Base-by-base conservation (phyloP, 768 basidiomycete species). In the Hygrocybe coccinea region DNA sequence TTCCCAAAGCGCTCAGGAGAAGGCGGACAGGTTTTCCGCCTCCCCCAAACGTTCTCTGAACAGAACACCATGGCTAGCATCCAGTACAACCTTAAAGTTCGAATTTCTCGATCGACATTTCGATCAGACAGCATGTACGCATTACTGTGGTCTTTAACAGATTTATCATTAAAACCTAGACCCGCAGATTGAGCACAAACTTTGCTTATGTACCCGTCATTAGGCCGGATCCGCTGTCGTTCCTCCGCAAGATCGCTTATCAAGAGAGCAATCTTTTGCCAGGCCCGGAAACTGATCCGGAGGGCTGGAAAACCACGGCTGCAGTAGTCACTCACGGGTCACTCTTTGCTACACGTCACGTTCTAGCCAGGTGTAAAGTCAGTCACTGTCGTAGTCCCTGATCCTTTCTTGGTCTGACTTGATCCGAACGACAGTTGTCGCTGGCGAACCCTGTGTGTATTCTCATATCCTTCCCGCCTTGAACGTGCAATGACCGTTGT, bases 171-270 rank as follows among this genome's bases (percentile, higher is more conserved):
- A 17, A 25, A 24, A 36, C 19, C 3, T 49, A n/a, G 25, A 9
- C 44, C 11, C 24, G 34, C 39, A 59, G 79, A 57, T 72, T 82
- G 39, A 78, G 74, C 52, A 81, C 80, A 5, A 75, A 77, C 5
- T 80, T 82, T 59, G 79, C 77, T 35, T 82, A 80, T 60, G 74
- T 82, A 14, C 76, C 79, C 10, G 74, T 68, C 50, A 70, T 69
- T 15, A 69, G 76, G 48, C 79, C 80, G 8, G 75, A 73, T 12
- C 65, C 73, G 21, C 73, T 76, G 11, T 80, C 80, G 10, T 29
- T 76, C 15, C 67, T 78, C 8, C 76, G 79, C 44, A 79, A 79
- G 60, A 64, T 79, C 37, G 79, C 79, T 0, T 82, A 81, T 56
- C 74, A 75, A 58, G 70, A 78, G 55, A 65, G 67, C 51, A 62